phyloP scores from a whole-genome alignment of 78 protist genomes.

The Chrysochromulina parva region DNA sequence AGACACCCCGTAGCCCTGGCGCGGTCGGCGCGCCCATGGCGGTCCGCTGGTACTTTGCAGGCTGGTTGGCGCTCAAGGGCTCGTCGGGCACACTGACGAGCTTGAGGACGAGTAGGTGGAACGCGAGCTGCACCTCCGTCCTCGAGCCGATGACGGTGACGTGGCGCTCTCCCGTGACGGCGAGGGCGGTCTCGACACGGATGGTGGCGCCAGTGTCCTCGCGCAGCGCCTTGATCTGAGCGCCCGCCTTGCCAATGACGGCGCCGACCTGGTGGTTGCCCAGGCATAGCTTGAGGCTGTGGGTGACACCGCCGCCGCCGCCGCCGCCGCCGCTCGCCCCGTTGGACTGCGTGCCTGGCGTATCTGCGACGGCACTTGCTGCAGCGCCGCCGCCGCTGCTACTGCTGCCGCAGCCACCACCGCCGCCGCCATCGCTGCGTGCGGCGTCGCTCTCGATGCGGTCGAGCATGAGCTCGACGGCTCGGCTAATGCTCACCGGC shows the following conservation, averaged over 20 bases:
- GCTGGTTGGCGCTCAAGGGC: not conserved
- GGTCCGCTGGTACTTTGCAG: not conserved
- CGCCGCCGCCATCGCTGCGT: too few relatives aligned
- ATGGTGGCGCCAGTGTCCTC: constrained; percentile 17
- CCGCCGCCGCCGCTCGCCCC: too few relatives aligned
- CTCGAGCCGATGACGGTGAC: not conserved
- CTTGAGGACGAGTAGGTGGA: not conserved
- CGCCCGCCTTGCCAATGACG: not conserved
- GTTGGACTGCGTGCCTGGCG: too few relatives aligned
- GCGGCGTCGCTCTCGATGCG: not conserved
- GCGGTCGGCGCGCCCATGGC: not conserved
- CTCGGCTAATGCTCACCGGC: not conserved
- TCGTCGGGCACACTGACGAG: not conserved
- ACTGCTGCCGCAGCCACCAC: too few relatives aligned
- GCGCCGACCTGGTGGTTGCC: not conserved
- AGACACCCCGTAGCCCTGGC: too few relatives aligned
- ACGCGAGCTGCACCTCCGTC: not conserved
- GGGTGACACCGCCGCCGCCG: not conserved
- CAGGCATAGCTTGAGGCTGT: not conserved
- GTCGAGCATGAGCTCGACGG: not conserved
- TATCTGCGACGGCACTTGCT: too few relatives aligned
- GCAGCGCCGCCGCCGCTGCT: too few relatives aligned
- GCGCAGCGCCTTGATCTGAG: not conserved
- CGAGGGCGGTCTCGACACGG: not conserved
- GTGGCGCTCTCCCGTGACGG: not conserved